Evolutionary conservation across 768 basidiomycete species (phyloP).

Genomic region (Exidia glandulosa): DNA sequence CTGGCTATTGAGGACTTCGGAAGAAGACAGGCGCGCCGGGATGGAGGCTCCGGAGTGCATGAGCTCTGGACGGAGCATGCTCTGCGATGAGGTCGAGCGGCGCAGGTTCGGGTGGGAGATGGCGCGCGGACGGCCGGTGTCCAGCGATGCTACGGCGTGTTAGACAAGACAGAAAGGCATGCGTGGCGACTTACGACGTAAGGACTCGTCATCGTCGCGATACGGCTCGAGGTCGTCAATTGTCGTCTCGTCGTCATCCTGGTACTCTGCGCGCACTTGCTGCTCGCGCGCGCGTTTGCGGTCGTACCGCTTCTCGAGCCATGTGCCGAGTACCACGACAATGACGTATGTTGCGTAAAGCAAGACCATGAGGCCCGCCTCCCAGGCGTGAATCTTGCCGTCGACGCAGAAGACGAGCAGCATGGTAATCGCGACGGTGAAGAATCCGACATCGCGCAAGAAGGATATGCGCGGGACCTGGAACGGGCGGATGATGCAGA

Average conservation of each 20-base stretch:
- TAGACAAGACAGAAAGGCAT: not conserved
- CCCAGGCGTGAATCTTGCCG: constrained; percentile 55
- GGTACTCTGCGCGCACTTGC: constrained; percentile 48
- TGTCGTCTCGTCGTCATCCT: constrained; percentile 33
- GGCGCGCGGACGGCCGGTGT: constrained; percentile 1
- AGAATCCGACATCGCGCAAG: constrained; percentile 90
- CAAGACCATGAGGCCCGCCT: constrained; percentile 58
- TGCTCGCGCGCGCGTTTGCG: constrained; percentile 35
- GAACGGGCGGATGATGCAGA: constrained; percentile 95
- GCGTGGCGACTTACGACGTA: not conserved
- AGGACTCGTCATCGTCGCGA: constrained; percentile 34
- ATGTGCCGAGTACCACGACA: constrained; percentile 64
- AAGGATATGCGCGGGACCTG: constrained; percentile 71
- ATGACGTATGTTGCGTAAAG: constrained; percentile 71
- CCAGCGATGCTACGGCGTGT: not conserved
- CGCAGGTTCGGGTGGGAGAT: not conserved
- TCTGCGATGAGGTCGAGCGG: constrained; percentile 1
- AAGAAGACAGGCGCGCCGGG: constrained; percentile 27
- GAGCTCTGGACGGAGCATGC: not conserved
- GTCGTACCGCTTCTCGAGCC: constrained; percentile 57
- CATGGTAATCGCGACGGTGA: constrained; percentile 69
- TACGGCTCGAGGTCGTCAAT: constrained; percentile 40
- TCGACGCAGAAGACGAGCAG: constrained; percentile 73
- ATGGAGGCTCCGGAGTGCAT: constrained; percentile 18
- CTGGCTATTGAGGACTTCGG: constrained; percentile 31